Conservation (phyloP, 2,329 filamentous ascomycete genomes). For the Cladosporium austrohemisphaericum region DNA sequence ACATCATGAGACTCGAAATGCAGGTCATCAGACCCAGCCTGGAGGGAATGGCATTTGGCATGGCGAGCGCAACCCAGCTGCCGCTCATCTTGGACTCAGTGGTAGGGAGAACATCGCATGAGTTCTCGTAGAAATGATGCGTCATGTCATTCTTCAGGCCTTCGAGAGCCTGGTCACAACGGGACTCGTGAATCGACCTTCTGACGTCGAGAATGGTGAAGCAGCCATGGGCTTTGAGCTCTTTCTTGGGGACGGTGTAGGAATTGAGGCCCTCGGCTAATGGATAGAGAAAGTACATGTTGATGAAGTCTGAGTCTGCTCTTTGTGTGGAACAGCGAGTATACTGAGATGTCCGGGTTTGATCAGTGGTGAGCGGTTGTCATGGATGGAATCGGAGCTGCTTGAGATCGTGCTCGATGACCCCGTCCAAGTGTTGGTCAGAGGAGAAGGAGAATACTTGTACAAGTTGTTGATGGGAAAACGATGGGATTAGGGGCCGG, state of each 20-base stretch:
- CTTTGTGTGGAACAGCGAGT: background rate
- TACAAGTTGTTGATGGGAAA: background rate
- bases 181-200: background rate
- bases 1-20: background rate
- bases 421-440: background rate
- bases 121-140: background rate
- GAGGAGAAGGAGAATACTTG: background rate
- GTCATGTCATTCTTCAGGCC: background rate
- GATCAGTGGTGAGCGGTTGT: no score
- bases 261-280: background rate
- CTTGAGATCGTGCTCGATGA: no score
- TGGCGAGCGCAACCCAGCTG: background rate
- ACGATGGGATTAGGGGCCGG: background rate
- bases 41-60: background rate
- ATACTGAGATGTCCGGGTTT: no score
- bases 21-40: constrained; percentile 4
- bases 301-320: background rate
- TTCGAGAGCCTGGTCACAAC: background rate
- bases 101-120: background rate
- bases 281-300: background rate
- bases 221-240: background rate
- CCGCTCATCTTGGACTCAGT: constrained; percentile 2
- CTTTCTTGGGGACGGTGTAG: background rate
- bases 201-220: constrained; percentile 4
- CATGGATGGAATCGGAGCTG: no score